Evolutionary conservation across 768 basidiomycete species (phyloP).

Genomic region (Mycena olivaceomarginata): DNA sequence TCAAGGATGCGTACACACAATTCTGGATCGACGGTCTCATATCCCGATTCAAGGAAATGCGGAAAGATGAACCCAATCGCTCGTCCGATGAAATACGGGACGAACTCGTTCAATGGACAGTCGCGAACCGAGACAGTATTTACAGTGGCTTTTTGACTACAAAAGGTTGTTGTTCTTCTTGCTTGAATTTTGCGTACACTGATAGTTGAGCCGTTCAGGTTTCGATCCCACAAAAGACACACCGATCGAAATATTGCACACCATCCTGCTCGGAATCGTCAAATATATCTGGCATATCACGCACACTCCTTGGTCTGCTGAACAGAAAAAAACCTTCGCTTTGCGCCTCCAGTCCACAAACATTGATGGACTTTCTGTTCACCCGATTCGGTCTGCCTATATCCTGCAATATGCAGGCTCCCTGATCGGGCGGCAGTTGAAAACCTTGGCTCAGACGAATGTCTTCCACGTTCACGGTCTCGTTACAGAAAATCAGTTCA

Average conservation of each 20-base stretch:
- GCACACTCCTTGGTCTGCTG: constrained; percentile 21
- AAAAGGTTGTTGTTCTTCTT: constrained; percentile 46
- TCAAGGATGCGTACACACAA: constrained; percentile 63
- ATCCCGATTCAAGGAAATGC: constrained; percentile 42
- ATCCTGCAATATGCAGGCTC: too few species aligned
- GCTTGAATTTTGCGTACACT: not conserved
- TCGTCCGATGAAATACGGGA: constrained; percentile 45
- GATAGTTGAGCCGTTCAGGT: not conserved
- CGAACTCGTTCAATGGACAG: constrained; percentile 54
- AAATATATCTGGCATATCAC: constrained; percentile 62
- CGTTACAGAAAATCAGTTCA: too few species aligned
- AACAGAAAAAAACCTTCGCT: too few species aligned
- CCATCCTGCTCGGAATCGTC: constrained; percentile 49
- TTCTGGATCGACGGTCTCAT: constrained; percentile 60
- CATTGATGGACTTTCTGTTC: too few species aligned
- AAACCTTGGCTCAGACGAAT: constrained; percentile 2
- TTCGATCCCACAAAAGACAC: constrained; percentile 28
- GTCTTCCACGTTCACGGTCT: not conserved
- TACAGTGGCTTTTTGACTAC: constrained; percentile 51
- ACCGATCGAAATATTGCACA: constrained; percentile 27
- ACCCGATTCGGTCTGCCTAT: too few species aligned
- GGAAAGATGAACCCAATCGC: constrained; percentile 43
- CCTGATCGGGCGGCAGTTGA: too few species aligned
- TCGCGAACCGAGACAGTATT: constrained; percentile 44
- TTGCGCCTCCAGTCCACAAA: too few species aligned